Conservation (phyloP, 768 basidiomycete species). For the Melanogaster broomeanus region DNA sequence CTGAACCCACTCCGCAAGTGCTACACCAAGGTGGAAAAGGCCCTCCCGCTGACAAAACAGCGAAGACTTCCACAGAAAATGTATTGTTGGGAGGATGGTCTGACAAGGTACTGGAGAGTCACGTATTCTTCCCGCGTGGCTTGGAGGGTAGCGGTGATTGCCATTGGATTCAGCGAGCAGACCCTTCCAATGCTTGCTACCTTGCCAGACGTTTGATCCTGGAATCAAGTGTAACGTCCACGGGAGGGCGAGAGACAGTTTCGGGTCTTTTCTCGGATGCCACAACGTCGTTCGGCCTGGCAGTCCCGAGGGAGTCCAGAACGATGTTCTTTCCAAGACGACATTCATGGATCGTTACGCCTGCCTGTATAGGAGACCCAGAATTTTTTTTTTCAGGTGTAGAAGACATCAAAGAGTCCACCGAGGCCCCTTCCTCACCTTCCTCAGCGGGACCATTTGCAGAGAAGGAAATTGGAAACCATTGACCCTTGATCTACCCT, state of each 20-base stretch:
- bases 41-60: slow-evolving; percentile 2
- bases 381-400: slow-evolving; percentile 60
- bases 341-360: not conserved
- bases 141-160: slow-evolving; percentile 59
- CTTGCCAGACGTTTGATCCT: slow-evolving; percentile 8
- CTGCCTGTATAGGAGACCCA: slow-evolving; percentile 2
- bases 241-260: slow-evolving; percentile 21
- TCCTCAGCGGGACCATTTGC: slow-evolving; percentile 35
- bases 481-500: slow-evolving; percentile 55
- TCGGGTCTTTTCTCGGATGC: slow-evolving; percentile 19
- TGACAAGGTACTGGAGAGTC: slow-evolving; percentile 57
- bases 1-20: slow-evolving; percentile 17
- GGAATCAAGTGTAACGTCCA: slow-evolving; percentile 19
- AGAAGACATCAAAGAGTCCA: slow-evolving; percentile 55
- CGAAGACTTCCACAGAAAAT: slow-evolving; percentile 1
- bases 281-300: not conserved
- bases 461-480: slow-evolving; percentile 43
- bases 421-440: too few species aligned
- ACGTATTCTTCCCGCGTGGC: slow-evolving; percentile 55
- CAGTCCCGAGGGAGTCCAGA: slow-evolving; percentile 13
- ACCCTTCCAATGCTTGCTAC: not conserved
- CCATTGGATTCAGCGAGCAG: slow-evolving; percentile 51
- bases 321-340: not conserved
- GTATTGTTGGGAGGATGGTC: slow-evolving; percentile 39
- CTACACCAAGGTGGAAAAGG: slow-evolving; percentile 33